Conservation (phyloP, 2,329 filamentous ascomycete genomes). For the Xylaria sp. region DNA sequence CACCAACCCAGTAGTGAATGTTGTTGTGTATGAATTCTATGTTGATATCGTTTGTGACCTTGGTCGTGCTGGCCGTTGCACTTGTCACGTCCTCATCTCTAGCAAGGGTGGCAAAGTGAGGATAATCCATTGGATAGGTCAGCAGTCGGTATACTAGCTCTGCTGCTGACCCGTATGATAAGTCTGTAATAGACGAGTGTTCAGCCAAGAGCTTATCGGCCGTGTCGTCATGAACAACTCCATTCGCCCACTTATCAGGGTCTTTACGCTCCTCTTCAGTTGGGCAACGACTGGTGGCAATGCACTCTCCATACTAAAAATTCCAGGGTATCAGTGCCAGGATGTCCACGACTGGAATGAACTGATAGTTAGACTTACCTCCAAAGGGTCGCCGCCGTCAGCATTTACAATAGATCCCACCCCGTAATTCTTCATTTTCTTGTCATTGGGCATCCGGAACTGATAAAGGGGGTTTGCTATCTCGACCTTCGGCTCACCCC, state of each 20-base stretch:
- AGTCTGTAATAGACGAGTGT: conserved; percentile 14
- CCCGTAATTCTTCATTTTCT: conserved; percentile 20
- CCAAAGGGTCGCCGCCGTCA: conserved; percentile 20
- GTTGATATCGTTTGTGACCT: conserved; percentile 30
- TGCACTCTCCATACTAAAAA: conserved; percentile 25
- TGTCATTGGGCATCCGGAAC: conserved; percentile 35
- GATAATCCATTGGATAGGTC: conserved; percentile 26
- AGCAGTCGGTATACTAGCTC: conserved; percentile 27
- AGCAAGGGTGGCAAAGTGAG: conserved; percentile 28
- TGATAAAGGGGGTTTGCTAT: conserved; percentile 39
- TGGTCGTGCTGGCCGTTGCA: conserved; percentile 13
- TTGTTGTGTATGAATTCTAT: conserved; percentile 49
- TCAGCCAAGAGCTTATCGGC: conserved; percentile 9
- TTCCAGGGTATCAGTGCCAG: conserved; percentile 1
- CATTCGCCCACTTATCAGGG: conserved; percentile 13
- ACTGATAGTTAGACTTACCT: conserved; percentile 7
- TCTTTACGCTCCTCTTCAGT: conserved; percentile 4
- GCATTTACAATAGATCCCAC: neutral
- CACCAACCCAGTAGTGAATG: conserved; percentile 44
- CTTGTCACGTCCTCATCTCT: conserved; percentile 13
- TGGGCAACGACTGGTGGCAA: conserved; percentile 26
- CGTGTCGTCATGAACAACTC: conserved; percentile 22
- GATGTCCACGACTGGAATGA: neutral
- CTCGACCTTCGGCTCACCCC: conserved; percentile 13
- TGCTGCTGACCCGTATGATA: conserved; percentile 19